phyloP scores from a whole-genome alignment of 176 grass and related monocot genomes.

The Zea luxurians region DNA sequence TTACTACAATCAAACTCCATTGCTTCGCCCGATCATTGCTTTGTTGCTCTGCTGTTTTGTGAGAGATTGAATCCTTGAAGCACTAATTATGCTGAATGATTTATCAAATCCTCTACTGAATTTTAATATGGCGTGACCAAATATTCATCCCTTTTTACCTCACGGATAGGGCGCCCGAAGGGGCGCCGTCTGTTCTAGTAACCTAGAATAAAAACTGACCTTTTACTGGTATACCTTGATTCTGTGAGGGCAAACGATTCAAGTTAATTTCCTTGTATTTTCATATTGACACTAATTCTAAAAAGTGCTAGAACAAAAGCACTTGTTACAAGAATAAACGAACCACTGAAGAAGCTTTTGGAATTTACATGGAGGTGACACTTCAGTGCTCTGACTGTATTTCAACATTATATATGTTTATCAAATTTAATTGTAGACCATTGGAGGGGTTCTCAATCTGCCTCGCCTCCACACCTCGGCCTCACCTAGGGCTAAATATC shows the following conservation, averaged over 20 bases:
- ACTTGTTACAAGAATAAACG: constrained; percentile 83
- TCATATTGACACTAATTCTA: constrained; percentile 76
- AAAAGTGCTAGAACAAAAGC: constrained; percentile 88
- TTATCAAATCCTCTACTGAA: too few species aligned
- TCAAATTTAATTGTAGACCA: constrained; percentile 11
- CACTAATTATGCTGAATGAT: too few species aligned
- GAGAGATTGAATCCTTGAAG: too few species aligned
- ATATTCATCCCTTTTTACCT: too few species aligned
- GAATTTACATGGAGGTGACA: constrained; percentile 83
- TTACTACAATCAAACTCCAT: too few species aligned
- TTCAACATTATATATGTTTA: constrained; percentile 1
- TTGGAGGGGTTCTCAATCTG: too few species aligned
- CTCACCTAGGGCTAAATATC: too few species aligned
- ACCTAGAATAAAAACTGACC: not conserved
- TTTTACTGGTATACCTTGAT: not conserved
- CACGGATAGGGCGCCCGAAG: too few species aligned
- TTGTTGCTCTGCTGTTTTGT: too few species aligned
- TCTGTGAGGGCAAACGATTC: not conserved
- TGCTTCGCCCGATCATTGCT: too few species aligned
- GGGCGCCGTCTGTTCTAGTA: too few species aligned
- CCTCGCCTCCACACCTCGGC: not conserved
- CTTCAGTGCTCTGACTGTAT: not conserved
- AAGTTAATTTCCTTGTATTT: constrained; percentile 24
- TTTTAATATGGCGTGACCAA: too few species aligned
- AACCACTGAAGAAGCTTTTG: constrained; percentile 80